A percentile compares a stretch with the other conserved stretches of the same genome.
phyloP scores from a whole-genome alignment of 2,329 filamentous ascomycete species.

The Seiridium unicorne region DNA sequence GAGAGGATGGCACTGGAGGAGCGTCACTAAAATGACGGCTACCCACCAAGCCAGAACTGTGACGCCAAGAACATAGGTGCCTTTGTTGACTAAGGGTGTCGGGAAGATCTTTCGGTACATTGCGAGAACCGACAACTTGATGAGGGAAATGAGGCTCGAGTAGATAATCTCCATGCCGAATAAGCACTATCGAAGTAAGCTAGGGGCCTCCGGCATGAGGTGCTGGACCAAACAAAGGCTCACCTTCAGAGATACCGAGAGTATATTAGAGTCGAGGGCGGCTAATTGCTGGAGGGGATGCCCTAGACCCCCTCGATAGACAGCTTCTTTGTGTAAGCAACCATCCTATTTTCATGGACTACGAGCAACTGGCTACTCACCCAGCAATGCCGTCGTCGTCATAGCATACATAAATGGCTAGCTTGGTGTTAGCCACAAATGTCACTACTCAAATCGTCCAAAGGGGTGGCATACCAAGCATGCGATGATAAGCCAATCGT shows the following conservation, averaged over 20 bases:
- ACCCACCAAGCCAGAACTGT: background rate
- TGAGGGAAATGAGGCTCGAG: background rate
- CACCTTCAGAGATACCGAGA: background rate
- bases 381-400: background rate
- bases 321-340: background rate
- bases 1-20: background rate
- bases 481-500: conserved; percentile 3
- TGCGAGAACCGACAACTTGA: conserved; percentile 1
- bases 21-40: background rate
- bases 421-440: background rate
- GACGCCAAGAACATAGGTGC: background rate
- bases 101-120: conserved; percentile 5
- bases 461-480: background rate
- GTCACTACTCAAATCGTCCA: background rate
- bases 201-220: background rate
- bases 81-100: background rate
- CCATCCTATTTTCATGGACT: background rate
- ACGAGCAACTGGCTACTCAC: background rate
- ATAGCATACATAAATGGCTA: conserved; percentile 3
- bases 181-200: background rate
- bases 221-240: background rate
- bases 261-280: background rate
- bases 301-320: background rate
- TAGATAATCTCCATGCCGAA: conserved; percentile 1
- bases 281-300: background rate